These are phyloP conservation scores for Fagopyrum homotropicum DNA, from an alignment of 148 eudicot genomes.

Conservation along the genomic window DNA sequence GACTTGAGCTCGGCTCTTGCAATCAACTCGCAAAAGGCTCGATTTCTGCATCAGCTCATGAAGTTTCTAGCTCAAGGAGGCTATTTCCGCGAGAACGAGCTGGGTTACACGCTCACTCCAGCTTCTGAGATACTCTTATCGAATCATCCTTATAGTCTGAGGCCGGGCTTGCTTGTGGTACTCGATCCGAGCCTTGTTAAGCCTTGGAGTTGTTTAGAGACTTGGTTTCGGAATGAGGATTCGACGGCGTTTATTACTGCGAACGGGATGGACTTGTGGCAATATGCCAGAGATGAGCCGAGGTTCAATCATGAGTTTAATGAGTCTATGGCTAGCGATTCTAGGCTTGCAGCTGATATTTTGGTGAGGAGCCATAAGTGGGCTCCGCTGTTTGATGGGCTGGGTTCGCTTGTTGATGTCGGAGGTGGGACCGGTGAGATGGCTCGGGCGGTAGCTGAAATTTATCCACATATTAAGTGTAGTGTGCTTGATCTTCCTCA, in stretches of 20 bases:
- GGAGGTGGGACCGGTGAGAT: slow-evolving; percentile 28
- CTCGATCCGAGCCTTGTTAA: slow-evolving; percentile 16
- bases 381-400: slow-evolving; percentile 18
- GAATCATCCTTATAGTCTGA: slow-evolving; percentile 16
- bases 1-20: slow-evolving; percentile 14
- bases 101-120: slow-evolving; percentile 17
- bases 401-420: slow-evolving; percentile 32
- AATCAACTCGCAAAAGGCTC: slow-evolving; percentile 13
- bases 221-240: slow-evolving; percentile 20
- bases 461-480: slow-evolving; percentile 25
- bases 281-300: slow-evolving; percentile 10
- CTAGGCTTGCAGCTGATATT: slow-evolving; percentile 16
- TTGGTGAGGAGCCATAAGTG: slow-evolving; percentile 8
- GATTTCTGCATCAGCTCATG: slow-evolving; percentile 14
- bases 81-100: slow-evolving; percentile 15
- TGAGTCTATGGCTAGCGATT: slow-evolving; percentile 32
- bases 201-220: slow-evolving; percentile 16
- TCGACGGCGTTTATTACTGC: slow-evolving; percentile 21
- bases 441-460: slow-evolving; percentile 23
- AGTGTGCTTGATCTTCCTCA: slow-evolving; percentile 36
- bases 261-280: slow-evolving; percentile 22
- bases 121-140: slow-evolving; percentile 24
- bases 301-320: slow-evolving; percentile 16
- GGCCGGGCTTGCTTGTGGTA: slow-evolving; percentile 4
- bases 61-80: slow-evolving; percentile 22